Base-by-base conservation (phyloP, 441 rosid species). In the Breynia disticha region DNA sequence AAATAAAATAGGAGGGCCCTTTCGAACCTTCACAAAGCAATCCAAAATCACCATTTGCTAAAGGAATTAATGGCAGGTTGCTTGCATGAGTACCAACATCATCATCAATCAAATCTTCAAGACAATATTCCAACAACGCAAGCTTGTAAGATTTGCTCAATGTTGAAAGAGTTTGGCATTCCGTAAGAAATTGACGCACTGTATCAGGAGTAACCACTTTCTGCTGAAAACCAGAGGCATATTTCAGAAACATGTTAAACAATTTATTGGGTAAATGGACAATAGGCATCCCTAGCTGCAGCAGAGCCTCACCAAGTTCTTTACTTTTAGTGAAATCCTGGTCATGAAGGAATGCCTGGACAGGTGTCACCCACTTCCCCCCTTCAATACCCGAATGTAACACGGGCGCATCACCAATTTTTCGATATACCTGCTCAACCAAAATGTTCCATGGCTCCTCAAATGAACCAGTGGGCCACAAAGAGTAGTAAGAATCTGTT, bases 381-480 rank as follows among this genome's bases (percentile, higher is more conserved):
- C 87, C 90, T 60, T 59, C 85, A 60, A 86, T 72, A 56, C 76
- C 81, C 16, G 98, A 79, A 76, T 75, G 79, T 69, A 93, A 67
- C 42, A 88, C 83, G 41, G 85, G 76, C 44, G 73, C 79, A 73
- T 69, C 71, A 51, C 84, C 73, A 59, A 86, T 66, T 62, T 72
- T 84, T 70, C 69, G 81, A 74, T 82, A 93, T 55, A 93, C 70
- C 47, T 80, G 78, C 73, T 93, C 96, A 46, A 93, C 96, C 59
- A 93, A 77, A 68, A 86, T 75, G 73, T 69, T 75, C 98, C 98
- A 93, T 60, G 98, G 98, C 76, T 86, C 97, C 76, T 93, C 96
- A 76, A 88, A 88, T 49, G 81, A 65, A 59, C 98, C 98, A 54
- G 60, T 66, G 41, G 98, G 98, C 87, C 89, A 88, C 54, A 93